These are phyloP conservation scores for Lactifluus volemus DNA, from an alignment of 768 basidiomycete species.

Conservation along the genomic window DNA sequence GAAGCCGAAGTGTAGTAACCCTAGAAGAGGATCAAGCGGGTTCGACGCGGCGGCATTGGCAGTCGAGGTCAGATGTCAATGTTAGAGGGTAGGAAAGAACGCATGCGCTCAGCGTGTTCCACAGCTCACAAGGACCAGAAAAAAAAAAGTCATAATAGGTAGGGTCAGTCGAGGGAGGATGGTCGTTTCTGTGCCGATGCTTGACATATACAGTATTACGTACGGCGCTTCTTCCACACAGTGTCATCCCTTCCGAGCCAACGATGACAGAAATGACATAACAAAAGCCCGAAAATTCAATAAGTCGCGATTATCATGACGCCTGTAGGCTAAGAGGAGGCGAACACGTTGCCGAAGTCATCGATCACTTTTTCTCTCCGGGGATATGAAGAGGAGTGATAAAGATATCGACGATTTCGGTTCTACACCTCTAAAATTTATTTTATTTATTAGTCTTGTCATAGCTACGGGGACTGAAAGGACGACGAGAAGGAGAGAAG, in stretches of 20 bases:
- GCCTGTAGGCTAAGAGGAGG: neutral
- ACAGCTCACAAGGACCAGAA: neutral
- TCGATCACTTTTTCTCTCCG: slow-evolving; percentile 1
- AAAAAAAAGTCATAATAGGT: neutral
- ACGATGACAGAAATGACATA: neutral
- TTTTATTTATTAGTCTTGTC: no score
- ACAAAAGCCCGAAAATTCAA: neutral
- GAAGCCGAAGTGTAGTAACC: neutral
- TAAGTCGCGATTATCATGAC: neutral
- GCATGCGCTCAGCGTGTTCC: neutral
- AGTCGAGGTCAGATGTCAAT: neutral
- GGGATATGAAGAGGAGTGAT: neutral
- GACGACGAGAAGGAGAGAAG: neutral
- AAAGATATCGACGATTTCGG: neutral
- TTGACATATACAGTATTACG: neutral
- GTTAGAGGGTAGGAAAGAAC: neutral
- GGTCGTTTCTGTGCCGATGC: neutral
- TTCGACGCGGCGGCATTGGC: neutral
- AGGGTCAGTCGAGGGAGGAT: neutral
- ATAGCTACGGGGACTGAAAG: neutral
- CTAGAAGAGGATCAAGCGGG: neutral
- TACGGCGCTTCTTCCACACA: neutral
- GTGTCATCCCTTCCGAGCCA: neutral
- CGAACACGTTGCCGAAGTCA: slow-evolving; percentile 10
- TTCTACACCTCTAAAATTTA: neutral